These are phyloP conservation scores for Epichloe elymi DNA, from an alignment of 2,329 filamentous ascomycete species.

Conservation along the genomic window DNA sequence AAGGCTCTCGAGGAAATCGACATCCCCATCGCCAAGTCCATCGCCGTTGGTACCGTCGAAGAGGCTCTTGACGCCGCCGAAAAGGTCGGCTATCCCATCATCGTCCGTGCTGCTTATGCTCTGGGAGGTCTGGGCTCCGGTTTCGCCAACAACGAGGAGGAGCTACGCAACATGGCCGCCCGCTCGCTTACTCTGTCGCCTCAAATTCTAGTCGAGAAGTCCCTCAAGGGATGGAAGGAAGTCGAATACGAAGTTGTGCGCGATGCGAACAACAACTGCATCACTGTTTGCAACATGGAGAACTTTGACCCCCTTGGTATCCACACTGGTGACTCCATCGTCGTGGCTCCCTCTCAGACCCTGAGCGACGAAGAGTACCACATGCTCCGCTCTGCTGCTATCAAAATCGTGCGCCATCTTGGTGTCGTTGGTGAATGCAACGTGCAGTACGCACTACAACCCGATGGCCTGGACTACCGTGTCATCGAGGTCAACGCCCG, in stretches of 20 bases:
- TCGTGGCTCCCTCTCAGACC: slow-evolving; percentile 93
- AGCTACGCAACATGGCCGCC: slow-evolving; percentile 86
- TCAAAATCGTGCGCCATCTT: slow-evolving; percentile 95
- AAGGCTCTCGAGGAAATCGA: slow-evolving; percentile 94
- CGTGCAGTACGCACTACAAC: slow-evolving; percentile 93
- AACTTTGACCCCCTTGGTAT: slow-evolving; percentile 97
- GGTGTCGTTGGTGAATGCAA: slow-evolving; percentile 98
- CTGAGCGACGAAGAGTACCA: slow-evolving; percentile 98
- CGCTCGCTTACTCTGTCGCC: slow-evolving; percentile 86
- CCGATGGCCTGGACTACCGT: slow-evolving; percentile 92
- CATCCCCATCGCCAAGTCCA: slow-evolving; percentile 93
- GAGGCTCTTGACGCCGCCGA: slow-evolving; percentile 82
- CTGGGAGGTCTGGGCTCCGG: slow-evolving; percentile 92
- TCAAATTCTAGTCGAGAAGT: slow-evolving; percentile 96
- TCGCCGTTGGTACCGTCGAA: slow-evolving; percentile 82
- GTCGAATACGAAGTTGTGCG: slow-evolving; percentile 97
- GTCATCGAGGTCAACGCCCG: slow-evolving; percentile 99
- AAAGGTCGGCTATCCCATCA: slow-evolving; percentile 88
- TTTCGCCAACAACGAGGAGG: slow-evolving; percentile 87
- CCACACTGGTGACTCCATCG: slow-evolving; percentile 97
- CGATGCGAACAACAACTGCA: slow-evolving; percentile 96
- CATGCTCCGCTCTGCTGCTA: slow-evolving; percentile 94
- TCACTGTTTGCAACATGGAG: slow-evolving; percentile 73
- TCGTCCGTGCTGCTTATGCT: slow-evolving; percentile 92
- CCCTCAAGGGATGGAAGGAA: slow-evolving; percentile 98